phyloP scores from a whole-genome alignment of 2,329 filamentous ascomycete species.

The Ophiostoma ulmi region DNA sequence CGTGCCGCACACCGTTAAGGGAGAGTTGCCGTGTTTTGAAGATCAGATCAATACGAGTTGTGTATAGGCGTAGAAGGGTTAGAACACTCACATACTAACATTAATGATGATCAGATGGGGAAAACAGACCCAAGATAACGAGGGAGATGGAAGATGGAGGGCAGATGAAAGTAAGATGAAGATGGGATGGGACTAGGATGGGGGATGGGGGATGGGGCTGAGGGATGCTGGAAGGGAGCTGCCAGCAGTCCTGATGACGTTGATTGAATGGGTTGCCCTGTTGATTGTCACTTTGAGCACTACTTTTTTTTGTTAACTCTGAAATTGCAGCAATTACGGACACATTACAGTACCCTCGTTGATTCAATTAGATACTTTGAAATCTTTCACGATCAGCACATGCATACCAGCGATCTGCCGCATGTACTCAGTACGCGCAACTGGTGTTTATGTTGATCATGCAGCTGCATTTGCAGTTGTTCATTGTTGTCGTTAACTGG shows the following conservation, averaged over 20 bases:
- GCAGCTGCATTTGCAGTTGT: not conserved
- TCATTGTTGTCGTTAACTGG: not conserved
- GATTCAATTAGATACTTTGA: not conserved
- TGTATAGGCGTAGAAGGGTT: not conserved
- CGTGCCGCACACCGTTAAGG: slow-evolving; percentile 1
- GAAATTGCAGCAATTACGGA: not conserved
- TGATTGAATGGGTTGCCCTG: no score
- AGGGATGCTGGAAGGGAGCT: slow-evolving; percentile 1
- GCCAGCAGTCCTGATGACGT: not conserved
- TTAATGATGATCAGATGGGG: not conserved
- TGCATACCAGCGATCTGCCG: not conserved
- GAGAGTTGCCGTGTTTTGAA: not conserved
- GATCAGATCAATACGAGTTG: not conserved
- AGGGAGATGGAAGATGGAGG: not conserved
- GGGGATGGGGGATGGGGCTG: not conserved
- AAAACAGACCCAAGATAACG: not conserved
- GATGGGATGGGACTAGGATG: not conserved
- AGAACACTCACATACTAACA: not conserved
- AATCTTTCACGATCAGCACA: not conserved
- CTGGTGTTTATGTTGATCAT: not conserved
- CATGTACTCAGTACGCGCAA: slow-evolving; percentile 8
- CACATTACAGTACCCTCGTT: not conserved
- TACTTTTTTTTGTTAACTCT: not conserved
- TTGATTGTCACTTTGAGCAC: not conserved
- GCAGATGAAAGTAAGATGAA: not conserved